Evolutionary conservation across 495 filamentous ascomycete genomes (phyloP).

Genomic region (Penicillium parvum): DNA sequence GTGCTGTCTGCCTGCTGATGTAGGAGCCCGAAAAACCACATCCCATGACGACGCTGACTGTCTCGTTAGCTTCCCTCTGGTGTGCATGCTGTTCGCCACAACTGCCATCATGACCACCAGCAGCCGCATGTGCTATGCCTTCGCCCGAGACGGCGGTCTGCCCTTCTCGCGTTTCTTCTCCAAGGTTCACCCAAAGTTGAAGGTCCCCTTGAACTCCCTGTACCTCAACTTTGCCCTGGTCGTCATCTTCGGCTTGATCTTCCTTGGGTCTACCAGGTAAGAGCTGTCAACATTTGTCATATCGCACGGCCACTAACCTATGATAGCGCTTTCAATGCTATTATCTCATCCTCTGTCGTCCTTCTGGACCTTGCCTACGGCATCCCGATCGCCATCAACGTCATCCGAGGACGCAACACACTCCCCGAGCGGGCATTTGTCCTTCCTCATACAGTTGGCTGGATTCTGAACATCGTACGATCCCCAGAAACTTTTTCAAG

Average conservation of each 20-base stretch:
- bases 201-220: constrained; percentile 66
- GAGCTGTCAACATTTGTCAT: not conserved
- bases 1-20: constrained; percentile 64
- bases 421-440: constrained; percentile 60
- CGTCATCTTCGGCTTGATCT: constrained; percentile 67
- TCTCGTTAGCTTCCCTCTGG: constrained; percentile 55
- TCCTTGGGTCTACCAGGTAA: constrained; percentile 64
- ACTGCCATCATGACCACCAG: constrained; percentile 73
- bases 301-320: constrained; percentile 1
- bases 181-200: constrained; percentile 56
- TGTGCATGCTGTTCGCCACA: constrained; percentile 68
- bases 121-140: constrained; percentile 73
- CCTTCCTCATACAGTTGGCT: constrained; percentile 54
- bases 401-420: constrained; percentile 58
- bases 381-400: constrained; percentile 66
- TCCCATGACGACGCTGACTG: constrained; percentile 5
- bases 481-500: not conserved
- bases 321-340: constrained; percentile 53
- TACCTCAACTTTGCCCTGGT: constrained; percentile 60
- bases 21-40: constrained; percentile 23
- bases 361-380: constrained; percentile 68
- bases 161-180: constrained; percentile 63
- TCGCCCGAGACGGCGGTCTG: constrained; percentile 66
- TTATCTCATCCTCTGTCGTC: constrained; percentile 67
- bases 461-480: constrained; percentile 43